Base-by-base conservation (phyloP, 31 red algal genomes). In the Odonthalia washingtoniensis region DNA sequence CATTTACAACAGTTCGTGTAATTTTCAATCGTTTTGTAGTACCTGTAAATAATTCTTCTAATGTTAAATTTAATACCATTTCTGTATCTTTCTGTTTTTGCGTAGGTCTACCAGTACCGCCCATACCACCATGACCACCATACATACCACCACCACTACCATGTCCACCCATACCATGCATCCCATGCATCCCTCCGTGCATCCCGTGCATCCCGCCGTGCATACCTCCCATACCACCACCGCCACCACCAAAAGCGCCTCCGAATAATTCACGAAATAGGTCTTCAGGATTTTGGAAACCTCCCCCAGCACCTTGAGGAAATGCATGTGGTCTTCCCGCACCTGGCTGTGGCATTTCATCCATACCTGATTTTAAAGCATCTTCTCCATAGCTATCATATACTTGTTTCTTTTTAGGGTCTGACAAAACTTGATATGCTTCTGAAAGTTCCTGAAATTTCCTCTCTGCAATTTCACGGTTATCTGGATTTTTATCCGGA, bases 331-430 rank as follows among this genome's bases (percentile, higher is more conserved):
- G 52, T 33, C 14, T 38, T 24, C 61, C 90, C 45, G 46, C 52
- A 24, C 84, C 35, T 18, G 74, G 39, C 12, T 84, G 93, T n/a
- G 93, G 89, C 52, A 93, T 87, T 84, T 94, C 92, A 42, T 89
- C 83, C 89, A 92, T 92, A 4, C 92, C 92, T 1, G 92, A 35
- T 77, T 94, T 92, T 3, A 99, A 42, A 44, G 87, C 97, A 75
- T 99, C 97, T 82, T 99, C 97, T 28, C 97, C 97, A 70, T 96
- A 99, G n/a, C 78, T 89, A 70, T 99, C 98, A 68, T 97, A 99
- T 42, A 93, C 64, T 72, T 95, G 86, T 80, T 93, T 94, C 60
- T 99, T 99, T 69, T 96, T 89, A 0, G 92, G 90, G 80, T 99
- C 95, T 16, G 92, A 93, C 5, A 99, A 89, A 18, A 97, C 93